These are phyloP conservation scores for Malus asiatica DNA, from an alignment of 306 rosid species.

Conservation along the genomic window DNA sequence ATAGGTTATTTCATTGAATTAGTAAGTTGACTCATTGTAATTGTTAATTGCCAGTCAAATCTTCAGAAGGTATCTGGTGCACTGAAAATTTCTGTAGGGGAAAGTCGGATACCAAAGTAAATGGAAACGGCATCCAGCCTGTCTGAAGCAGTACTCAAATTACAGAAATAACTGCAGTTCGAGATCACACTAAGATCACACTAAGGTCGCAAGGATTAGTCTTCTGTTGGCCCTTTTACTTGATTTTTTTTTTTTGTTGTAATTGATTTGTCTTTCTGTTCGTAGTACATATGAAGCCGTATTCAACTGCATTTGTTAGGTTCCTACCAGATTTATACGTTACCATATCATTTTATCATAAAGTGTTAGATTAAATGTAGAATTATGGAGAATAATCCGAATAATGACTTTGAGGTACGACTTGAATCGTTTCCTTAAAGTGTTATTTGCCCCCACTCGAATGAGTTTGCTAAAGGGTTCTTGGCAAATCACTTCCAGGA, in stretches of 20 bases:
- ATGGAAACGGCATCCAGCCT: conserved; percentile 32
- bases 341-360: not conserved
- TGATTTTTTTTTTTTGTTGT: not conserved
- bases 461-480: too few species aligned
- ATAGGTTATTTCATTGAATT: not conserved
- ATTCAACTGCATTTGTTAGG: not conserved
- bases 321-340: not conserved
- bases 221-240: not conserved
- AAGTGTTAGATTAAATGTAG: too few species aligned
- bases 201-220: conserved; percentile 36
- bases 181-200: conserved; percentile 30
- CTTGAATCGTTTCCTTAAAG: too few species aligned
- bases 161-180: conserved; percentile 31
- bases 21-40: not conserved
- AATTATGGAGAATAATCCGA: too few species aligned
- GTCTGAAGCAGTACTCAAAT: conserved; percentile 29
- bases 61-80: conserved; percentile 59
- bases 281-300: not conserved
- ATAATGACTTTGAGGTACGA: too few species aligned
- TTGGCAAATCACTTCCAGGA: too few species aligned
- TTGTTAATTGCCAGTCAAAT: conserved; percentile 32
- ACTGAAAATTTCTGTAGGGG: conserved; percentile 31
- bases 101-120: conserved; percentile 36
- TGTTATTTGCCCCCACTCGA: too few species aligned
- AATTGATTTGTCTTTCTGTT: not conserved